Conservation (phyloP, 2,329 filamentous ascomycete species). For the Cercospora citrullina region DNA sequence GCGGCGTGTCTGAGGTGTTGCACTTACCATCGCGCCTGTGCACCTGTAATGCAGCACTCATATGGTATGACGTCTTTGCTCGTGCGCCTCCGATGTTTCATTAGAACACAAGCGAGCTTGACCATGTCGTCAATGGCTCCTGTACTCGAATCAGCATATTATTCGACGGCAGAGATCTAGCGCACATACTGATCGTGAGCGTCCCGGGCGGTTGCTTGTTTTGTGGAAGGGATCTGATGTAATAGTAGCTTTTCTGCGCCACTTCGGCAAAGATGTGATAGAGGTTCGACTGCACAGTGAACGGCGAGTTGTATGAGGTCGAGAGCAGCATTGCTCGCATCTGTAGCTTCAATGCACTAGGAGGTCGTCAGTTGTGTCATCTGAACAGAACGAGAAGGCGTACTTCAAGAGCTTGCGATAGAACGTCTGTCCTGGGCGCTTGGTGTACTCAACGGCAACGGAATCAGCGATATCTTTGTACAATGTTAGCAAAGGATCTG, state of each 20-base stretch:
- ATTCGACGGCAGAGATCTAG: neutral
- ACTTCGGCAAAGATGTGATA: conserved; percentile 73
- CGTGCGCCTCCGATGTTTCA: conserved; percentile 56
- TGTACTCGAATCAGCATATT: conserved; percentile 36
- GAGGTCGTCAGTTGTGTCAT: conserved; percentile 36
- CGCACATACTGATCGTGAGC: conserved; percentile 60
- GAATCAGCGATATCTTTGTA: conserved; percentile 62
- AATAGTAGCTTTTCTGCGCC: conserved; percentile 70
- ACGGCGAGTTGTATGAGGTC: conserved; percentile 69
- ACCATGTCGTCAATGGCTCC: conserved; percentile 67
- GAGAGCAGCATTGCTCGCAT: conserved; percentile 83
- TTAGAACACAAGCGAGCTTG: conserved; percentile 62
- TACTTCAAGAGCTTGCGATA: conserved; percentile 69
- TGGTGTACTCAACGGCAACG: conserved; percentile 75
- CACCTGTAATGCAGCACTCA: conserved; percentile 59
- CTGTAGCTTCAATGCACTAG: conserved; percentile 73
- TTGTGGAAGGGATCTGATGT: conserved; percentile 59
- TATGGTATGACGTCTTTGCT: conserved; percentile 46
- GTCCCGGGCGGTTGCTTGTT: conserved; percentile 57
- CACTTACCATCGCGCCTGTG: conserved; percentile 64
- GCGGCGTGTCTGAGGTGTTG: neutral
- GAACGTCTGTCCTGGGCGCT: conserved; percentile 73
- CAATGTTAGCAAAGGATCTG: conserved; percentile 19
- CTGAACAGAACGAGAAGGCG: conserved; percentile 44
- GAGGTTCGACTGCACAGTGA: conserved; percentile 72